Evolutionary conservation across 2,329 filamentous ascomycete genomes (phyloP), one percentile per base, ranked within the genome.

Genomic region (Microsporum ferrugineum): DNA sequence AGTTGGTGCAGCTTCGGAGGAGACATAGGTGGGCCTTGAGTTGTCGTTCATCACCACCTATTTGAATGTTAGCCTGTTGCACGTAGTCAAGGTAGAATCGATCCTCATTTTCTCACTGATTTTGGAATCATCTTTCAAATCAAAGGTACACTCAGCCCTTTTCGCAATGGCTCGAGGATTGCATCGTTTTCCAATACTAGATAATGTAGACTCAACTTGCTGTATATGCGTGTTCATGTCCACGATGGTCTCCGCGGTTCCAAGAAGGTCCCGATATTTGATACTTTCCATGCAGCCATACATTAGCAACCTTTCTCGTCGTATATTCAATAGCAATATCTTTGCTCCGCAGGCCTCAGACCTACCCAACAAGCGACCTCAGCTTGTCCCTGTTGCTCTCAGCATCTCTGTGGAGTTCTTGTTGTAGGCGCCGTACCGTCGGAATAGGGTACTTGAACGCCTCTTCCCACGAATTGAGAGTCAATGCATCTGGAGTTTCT

Each of bases 241-340:
- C 60, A 96, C 88, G 66, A 97, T 97, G n/a, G 86, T 86, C 75
- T 96, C 91, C 60, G 92, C 92, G 0, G 92, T 96, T 59, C 89
- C 89, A 31, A 97, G 84, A 6, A 97, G 84, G 68, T 94, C 89
- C 66, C 92, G 88, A 75, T 97, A 97, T 69, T 84, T 83, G 67
- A 82, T 78, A 23, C 83, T 85, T 55, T 17, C 38, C n/a, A n/a
- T 56, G 27, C 14, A 45, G 10, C 17, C 23, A 33, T 58, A 43
- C 3, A 49, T 61, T 49, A 59, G 55, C 45, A 63, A 57, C 56
- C 60, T 60, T 53, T 62, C 61, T 39, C 62, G 59, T 60, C 59
- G 14, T 5, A 3, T 51, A 38, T 17, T 51, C 45, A 55, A 47
- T 43, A 62, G 10, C 31, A 7, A 23, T 6, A 43, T 12, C 12